Conservation (phyloP, 768 basidiomycete species). For the Dentipellis fragilis region DNA sequence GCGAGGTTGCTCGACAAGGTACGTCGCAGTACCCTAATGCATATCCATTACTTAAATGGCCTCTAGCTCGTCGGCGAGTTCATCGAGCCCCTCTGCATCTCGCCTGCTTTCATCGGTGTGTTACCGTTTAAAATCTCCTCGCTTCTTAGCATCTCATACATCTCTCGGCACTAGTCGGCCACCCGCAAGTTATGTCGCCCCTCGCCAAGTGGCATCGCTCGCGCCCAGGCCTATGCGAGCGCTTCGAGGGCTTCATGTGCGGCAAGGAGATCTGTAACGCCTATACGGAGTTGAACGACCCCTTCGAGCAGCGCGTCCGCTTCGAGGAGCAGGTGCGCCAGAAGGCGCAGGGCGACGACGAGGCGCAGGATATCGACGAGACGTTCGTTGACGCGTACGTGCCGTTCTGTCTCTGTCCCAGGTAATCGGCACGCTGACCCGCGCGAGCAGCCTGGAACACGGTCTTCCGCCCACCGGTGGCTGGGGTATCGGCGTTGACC, state of each 20-base stretch:
- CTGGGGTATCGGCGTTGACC: constrained; percentile 94
- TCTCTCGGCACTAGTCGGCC: constrained; percentile 53
- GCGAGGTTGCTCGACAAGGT: constrained; percentile 93
- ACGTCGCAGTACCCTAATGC: constrained; percentile 1
- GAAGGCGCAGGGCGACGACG: constrained; percentile 96
- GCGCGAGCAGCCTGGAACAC: constrained; percentile 69
- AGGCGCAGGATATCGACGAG: constrained; percentile 96
- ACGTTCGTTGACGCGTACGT: constrained; percentile 90
- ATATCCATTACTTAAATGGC: background rate
- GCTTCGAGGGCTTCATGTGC: constrained; percentile 97
- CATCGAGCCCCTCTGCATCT: constrained; percentile 95
- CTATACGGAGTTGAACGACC: constrained; percentile 99
- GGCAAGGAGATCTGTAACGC: constrained; percentile 99
- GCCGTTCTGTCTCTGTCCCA: background rate
- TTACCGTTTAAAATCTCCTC: constrained; percentile 18
- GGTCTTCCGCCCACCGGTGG: constrained; percentile 96
- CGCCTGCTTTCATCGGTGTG: constrained; percentile 95
- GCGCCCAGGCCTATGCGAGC: constrained; percentile 91
- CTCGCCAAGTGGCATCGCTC: constrained; percentile 98
- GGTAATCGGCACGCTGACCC: background rate
- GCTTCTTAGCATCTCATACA: background rate
- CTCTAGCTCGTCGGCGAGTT: constrained; percentile 89
- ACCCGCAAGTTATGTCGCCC: constrained; percentile 99
- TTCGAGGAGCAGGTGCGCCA: constrained; percentile 92
- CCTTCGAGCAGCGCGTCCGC: constrained; percentile 87